phyloP scores from a whole-genome alignment of 2,329 filamentous ascomycete species.

The Sordariomycetes sp. region DNA sequence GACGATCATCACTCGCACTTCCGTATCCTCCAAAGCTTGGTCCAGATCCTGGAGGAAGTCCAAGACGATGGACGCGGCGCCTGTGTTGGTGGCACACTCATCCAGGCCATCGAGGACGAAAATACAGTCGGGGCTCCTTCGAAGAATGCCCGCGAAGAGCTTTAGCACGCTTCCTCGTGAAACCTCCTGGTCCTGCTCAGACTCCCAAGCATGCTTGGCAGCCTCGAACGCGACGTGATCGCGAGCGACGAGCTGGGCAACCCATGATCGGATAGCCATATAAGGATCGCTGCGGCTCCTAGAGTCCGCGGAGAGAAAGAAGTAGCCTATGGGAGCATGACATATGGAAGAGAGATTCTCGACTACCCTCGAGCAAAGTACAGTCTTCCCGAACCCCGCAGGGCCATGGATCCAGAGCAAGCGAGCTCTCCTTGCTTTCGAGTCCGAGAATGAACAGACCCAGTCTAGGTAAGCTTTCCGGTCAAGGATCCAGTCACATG shows the following conservation, averaged over 20 bases:
- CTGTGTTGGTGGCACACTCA: conserved; percentile 13
- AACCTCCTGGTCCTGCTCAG: conserved; percentile 4
- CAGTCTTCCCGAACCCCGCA: conserved; percentile 21
- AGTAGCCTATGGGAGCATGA: conserved; percentile 10
- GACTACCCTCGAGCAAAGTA: conserved; percentile 18
- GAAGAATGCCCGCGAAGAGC: conserved; percentile 10
- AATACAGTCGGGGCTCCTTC: conserved; percentile 7
- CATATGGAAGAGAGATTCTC: conserved; percentile 8
- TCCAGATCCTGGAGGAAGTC: conserved; percentile 11
- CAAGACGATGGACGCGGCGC: conserved; percentile 3
- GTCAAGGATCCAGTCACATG: conserved; percentile 17
- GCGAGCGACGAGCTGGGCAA: conserved; percentile 10
- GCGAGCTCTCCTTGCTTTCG: conserved; percentile 4
- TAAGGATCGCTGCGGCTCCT: conserved; percentile 15
- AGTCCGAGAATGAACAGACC: conserved; percentile 6
- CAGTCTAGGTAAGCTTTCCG: conserved; percentile 9
- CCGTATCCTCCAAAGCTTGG: conserved; percentile 5
- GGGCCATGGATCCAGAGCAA: conserved; percentile 21
- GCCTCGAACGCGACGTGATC: conserved; percentile 9
- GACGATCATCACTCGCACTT: conserved; percentile 13
- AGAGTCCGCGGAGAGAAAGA: conserved; percentile 21
- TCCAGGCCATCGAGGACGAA: conserved; percentile 24
- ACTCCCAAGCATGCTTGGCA: conserved; percentile 1
- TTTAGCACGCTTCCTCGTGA: conserved; percentile 8
- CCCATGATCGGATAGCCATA: conserved; percentile 18